A percentile compares a stretch with the other conserved stretches of the same genome.
Conservation (phyloP, 78 protist genomes). For the Emiliania huxleyi region DNA sequence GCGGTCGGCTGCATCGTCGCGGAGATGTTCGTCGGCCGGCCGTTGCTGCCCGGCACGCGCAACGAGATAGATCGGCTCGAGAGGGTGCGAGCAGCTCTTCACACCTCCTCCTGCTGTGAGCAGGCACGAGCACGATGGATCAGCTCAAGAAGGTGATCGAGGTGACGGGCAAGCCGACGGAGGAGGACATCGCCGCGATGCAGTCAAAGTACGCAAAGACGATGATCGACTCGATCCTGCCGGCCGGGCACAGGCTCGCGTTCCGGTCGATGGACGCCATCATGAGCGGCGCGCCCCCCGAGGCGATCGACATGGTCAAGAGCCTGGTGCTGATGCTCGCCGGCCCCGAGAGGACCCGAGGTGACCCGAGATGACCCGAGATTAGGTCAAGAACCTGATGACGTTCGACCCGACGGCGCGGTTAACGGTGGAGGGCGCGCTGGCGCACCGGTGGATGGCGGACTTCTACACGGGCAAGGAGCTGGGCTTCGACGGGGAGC, state of each 20-base stretch:
- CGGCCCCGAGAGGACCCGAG: too few species aligned
- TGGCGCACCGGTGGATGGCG: constrained; percentile 87
- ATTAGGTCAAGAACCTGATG: constrained; percentile 72
- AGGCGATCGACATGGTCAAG: constrained; percentile 88
- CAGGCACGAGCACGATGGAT: constrained; percentile 47
- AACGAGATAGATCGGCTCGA: constrained; percentile 48
- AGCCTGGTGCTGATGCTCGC: too few species aligned
- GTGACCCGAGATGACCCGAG: too few species aligned
- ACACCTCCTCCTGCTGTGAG: too few species aligned
- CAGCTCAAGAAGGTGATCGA: constrained; percentile 36
- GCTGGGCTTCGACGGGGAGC: not conserved
- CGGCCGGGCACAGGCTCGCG: not conserved
- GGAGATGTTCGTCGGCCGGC: constrained; percentile 18
- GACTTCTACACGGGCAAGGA: constrained; percentile 79
- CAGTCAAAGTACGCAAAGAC: not conserved
- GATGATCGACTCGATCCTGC: constrained; percentile 6
- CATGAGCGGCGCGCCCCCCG: constrained; percentile 86
- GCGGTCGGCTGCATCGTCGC: constrained; percentile 36
- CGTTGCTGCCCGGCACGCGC: constrained; percentile 35
- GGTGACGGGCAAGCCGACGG: constrained; percentile 17
- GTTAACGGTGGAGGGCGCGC: constrained; percentile 89
- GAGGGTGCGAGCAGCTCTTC: too few species aligned
- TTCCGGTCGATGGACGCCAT: not conserved
- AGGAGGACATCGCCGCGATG: not conserved
- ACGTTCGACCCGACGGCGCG: constrained; percentile 93